Conservation (phyloP, 108 stramenopile species). For the Tribonema minus region DNA sequence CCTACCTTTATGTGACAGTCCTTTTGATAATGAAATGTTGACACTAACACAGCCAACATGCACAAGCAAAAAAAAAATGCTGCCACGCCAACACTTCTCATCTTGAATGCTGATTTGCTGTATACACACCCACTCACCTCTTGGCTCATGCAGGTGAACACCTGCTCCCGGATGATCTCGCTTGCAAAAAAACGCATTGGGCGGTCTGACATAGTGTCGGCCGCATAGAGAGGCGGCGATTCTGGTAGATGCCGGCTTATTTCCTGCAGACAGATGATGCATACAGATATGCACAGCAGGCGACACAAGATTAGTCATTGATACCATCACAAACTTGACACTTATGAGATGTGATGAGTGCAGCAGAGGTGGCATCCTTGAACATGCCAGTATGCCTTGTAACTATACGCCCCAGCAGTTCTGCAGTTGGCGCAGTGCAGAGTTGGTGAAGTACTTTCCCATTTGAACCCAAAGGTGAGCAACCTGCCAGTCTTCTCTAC, state of each 20-base stretch:
- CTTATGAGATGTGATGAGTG: not conserved
- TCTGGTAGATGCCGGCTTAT: constrained; percentile 31
- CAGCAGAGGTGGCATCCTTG: not conserved
- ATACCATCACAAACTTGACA: not conserved
- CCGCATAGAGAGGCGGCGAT: constrained; percentile 30
- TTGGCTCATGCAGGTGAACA: constrained; percentile 33
- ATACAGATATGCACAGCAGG: not conserved
- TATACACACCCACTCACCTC: constrained; percentile 11
- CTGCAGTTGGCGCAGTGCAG: not conserved
- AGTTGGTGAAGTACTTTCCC: too few species aligned
- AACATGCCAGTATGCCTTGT: not conserved
- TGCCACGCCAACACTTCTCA: not conserved
- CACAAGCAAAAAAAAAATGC: not conserved
- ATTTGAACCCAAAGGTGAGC: too few species aligned
- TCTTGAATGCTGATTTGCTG: not conserved
- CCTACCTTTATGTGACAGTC: too few species aligned
- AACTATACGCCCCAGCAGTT: not conserved
- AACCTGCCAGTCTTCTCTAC: too few species aligned
- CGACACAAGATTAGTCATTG: too few species aligned
- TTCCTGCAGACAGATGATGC: not conserved
- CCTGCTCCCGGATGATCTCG: constrained; percentile 53
- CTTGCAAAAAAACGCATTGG: constrained; percentile 47
- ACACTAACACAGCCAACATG: not conserved
- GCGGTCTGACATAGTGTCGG: constrained; percentile 40
- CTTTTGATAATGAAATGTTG: too few species aligned